Base-by-base conservation (phyloP, 108 stramenopile species). In the Cyclostephanos tholiformis region DNA sequence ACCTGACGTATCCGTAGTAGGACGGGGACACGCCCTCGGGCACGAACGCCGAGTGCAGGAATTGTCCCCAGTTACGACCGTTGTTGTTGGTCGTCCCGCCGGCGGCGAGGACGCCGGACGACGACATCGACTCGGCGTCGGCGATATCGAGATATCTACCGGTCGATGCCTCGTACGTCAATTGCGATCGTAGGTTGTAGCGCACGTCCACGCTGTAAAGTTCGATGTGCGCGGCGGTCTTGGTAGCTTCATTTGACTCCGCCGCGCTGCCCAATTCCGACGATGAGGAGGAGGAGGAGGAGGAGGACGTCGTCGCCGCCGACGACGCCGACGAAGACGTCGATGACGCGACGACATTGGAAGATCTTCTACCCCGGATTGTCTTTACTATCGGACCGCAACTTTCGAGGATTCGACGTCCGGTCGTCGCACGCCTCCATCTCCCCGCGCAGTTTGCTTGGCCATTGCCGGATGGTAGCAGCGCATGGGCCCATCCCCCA, bases 21-120 rank as follows among this genome's bases (percentile, higher is more conserved):
- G 93, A 89, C 23, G 76, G 77, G 11, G 87, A 88, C 9, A 97
- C 95, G 38, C 91, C 88, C 62, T 90, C 88, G 27, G 97, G 97
- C 23, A 97, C 70, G 75, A 96, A 96, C 49, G 82, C 67, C 51
- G 67, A 64, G 60, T 80, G 72, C 14, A 80, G 71, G 55, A 64
- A 80, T 38, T 50, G 72, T n/a, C 39, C n/a, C 19, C 61, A 62
- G 26, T 61, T 32, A 0, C 41, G 48, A 16, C 36, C 32, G 46
- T 60, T 36, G 38, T 25, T 60, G 43, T 46, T 43, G 14, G 48
- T 50, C 35, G 67, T 38, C n/a, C 29, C 22, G 19, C 35, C 32
- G n/a, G 53, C 43, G 44, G 1, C 57, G 27, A 32, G 10, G 57
- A 27, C 36, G 67, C 29, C 38, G 61, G 61, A 65, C n/a, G 32